These are phyloP conservation scores for Stachybotrys elegans DNA, from an alignment of 2,329 filamentous ascomycete species.

Conservation along the genomic window DNA sequence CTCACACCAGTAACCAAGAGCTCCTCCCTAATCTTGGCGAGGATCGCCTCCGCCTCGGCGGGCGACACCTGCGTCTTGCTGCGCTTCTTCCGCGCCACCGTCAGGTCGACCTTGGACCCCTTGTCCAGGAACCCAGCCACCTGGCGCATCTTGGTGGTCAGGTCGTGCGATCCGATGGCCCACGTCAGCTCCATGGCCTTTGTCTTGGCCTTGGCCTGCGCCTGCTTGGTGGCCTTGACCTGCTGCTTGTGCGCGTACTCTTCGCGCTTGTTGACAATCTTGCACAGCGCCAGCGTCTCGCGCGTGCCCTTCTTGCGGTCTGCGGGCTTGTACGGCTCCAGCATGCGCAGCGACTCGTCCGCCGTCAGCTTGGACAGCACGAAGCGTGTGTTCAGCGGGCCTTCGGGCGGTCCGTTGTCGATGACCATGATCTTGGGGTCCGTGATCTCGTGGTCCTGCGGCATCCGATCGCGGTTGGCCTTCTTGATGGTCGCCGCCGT, in stretches of 20 bases:
- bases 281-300: conserved; percentile 57
- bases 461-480: conserved; percentile 30
- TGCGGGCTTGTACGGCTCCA: conserved; percentile 30
- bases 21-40: conserved; percentile 35
- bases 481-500: conserved; percentile 25
- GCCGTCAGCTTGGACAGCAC: conserved; percentile 36
- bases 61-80: conserved; percentile 47
- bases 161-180: conserved; percentile 73
- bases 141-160: conserved; percentile 65
- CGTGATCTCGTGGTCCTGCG: conserved; percentile 39
- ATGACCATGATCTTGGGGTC: conserved; percentile 37
- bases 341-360: conserved; percentile 34
- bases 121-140: conserved; percentile 65
- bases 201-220: conserved; percentile 27
- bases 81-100: conserved; percentile 62
- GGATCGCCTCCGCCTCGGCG: conserved; percentile 56
- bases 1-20: conserved; percentile 30
- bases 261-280: conserved; percentile 57
- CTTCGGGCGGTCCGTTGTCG: conserved; percentile 31
- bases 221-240: conserved; percentile 26
- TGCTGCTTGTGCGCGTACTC: conserved; percentile 35
- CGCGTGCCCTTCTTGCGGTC: conserved; percentile 17
- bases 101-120: conserved; percentile 70
- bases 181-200: conserved; percentile 91
- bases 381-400: conserved; percentile 28